Base-by-base conservation (phyloP, 345 rosid species). In the Abelmoschus esculentus region DNA sequence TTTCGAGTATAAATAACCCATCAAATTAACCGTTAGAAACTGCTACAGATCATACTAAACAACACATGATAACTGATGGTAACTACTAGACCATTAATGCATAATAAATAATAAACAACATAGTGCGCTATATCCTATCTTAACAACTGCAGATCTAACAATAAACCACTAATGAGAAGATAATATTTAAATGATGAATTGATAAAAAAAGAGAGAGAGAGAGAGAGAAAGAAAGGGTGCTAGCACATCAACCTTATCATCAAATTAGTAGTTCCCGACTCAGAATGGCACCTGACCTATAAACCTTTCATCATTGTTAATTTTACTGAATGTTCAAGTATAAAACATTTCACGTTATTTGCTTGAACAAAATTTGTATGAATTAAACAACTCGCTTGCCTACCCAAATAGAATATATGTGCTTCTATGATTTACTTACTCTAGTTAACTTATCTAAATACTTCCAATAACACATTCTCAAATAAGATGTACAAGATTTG, bases 181-280 rank as follows among this genome's bases (percentile, higher is more conserved):
- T 17, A 6, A 68, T 9, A n/a, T 34, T 54, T 19, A 55, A 12
- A 52, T 32, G 4, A 17, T 34, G 56, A 11, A n/a, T n/a, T 15
- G 17, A 46, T 46, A 26, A 65, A 55, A 62, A 17, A 3, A n/a
- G n/a, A n/a, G n/a, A n/a, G n/a, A n/a, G n/a, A n/a, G n/a, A n/a
- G n/a, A n/a, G n/a, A n/a, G n/a, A n/a, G n/a, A n/a, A n/a, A n/a
- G 11, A 38, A 61, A 61, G 17, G 28, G 19, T 63, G 67, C 12
- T 40, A 19, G n/a, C n/a, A n/a, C n/a, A 65, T 46, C 69, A 65
- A 46, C 55, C 69, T 26, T 6, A 26, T 65, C 69, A 28, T 46
- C 18, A 11, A 26, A 14, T 26, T 65, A 3, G 19, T 13, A 44
- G 32, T 14, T 65, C 55, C 55, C 46, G 46, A 26, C 69, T 64